Percentiles rank a stretch among this genome's conserved stretches.
Evolutionary conservation across 1,284 basidiomycete genomes (phyloP).

Genomic region (Trametes polyzona): DNA sequence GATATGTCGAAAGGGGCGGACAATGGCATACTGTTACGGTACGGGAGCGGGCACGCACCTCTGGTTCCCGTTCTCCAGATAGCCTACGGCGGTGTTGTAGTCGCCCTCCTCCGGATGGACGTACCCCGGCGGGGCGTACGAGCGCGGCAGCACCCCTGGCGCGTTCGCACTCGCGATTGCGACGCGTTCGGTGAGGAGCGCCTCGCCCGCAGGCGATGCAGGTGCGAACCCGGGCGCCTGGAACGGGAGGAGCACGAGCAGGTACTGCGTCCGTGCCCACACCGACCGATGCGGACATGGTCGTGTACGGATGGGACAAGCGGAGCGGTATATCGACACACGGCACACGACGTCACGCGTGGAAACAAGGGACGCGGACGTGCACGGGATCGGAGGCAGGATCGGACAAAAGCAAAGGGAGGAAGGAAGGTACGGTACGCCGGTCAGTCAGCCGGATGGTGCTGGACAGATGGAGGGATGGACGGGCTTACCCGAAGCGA

Average conservation of each 20-base stretch:
- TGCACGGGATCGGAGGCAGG: constrained; percentile 1
- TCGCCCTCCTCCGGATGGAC: constrained; percentile 45
- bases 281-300: not conserved
- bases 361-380: not conserved
- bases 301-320: not conserved
- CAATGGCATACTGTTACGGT: no score
- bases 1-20: no score
- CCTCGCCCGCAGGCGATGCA: constrained; percentile 29
- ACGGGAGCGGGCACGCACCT: constrained; percentile 36
- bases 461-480: not conserved
- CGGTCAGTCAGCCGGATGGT: not conserved
- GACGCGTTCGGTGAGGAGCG: constrained; percentile 47
- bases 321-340: not conserved
- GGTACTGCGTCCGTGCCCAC: constrained; percentile 43
- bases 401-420: not conserved
- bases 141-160: constrained; percentile 44
- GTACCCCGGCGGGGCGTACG: constrained; percentile 61
- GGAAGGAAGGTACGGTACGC: not conserved
- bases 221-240: constrained; percentile 48
- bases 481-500: constrained; percentile 46
- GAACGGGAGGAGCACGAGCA: constrained; percentile 49
- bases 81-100: constrained; percentile 55
- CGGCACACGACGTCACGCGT: not conserved
- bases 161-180: constrained; percentile 47
- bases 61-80: constrained; percentile 62